Evolutionary conservation across 305 asterid genomes (phyloP).

Genomic region (Salvia sclarea): DNA sequence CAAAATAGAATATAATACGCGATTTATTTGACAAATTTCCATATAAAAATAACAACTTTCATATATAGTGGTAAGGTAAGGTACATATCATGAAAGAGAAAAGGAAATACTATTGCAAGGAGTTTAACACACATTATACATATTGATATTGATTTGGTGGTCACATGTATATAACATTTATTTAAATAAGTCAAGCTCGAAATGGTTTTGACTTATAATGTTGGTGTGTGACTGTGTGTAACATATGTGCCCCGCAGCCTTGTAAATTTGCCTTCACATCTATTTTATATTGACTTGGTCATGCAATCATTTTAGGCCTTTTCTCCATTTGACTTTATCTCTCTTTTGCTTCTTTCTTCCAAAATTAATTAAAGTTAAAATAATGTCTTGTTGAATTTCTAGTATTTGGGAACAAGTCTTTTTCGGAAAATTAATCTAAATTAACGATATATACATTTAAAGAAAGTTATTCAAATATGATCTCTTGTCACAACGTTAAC

Average conservation of each 20-base stretch:
- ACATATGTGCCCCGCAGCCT: not conserved
- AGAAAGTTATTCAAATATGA: no score
- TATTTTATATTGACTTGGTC: slow-evolving; percentile 10
- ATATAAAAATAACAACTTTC: no score
- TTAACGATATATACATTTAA: no score
- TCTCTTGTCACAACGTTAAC: no score
- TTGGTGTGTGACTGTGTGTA: not conserved
- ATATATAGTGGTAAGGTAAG: no score
- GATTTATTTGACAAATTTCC: no score
- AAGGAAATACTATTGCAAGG: no score
- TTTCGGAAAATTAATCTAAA: not conserved
- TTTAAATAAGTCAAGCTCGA: not conserved
- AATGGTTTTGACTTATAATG: not conserved
- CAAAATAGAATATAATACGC: no score
- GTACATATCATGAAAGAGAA: no score
- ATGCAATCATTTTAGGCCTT: not conserved
- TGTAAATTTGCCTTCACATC: not conserved
- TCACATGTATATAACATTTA: not conserved
- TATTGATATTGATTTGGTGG: no score
- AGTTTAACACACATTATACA: no score
- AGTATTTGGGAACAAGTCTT: not conserved
- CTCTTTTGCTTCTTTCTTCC: not conserved
- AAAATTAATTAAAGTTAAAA: no score
- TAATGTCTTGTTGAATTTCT: not conserved
- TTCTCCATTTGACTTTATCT: not conserved